Conservation (phyloP, 75 land plant genomes). For the Selaginella tamariscina region DNA sequence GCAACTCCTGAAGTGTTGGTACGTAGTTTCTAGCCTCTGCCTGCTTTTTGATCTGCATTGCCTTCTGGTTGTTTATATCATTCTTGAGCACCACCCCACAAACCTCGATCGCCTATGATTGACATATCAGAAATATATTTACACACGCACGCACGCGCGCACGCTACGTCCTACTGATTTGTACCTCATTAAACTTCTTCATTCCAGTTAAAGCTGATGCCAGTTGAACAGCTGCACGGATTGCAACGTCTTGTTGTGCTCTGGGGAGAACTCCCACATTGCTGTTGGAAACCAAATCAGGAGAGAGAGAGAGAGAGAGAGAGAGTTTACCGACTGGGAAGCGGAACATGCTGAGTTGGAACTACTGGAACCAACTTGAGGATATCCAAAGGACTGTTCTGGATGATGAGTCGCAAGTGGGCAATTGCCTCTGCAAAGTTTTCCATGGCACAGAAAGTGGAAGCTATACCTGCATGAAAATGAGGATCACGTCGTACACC, state of each 20-base stretch:
- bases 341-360: no score
- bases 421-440: neutral
- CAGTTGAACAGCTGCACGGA: constrained; percentile 17
- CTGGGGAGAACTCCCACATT: no score
- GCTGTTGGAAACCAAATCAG: no score
- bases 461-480: constrained; percentile 6
- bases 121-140: no score
- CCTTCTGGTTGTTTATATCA: constrained; percentile 11
- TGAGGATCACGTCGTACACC: no score
- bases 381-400: constrained; percentile 16
- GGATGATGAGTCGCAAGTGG: constrained; percentile 8
- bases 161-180: no score
- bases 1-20: constrained; percentile 10
- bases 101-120: neutral
- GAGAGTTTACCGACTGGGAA: neutral
- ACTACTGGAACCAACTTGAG: neutral
- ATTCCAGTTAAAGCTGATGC: constrained; percentile 6
- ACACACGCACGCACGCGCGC: no score
- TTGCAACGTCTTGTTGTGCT: constrained; percentile 11
- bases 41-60: neutral
- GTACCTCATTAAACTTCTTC: no score
- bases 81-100: constrained; percentile 16
- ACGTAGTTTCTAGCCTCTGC: neutral
- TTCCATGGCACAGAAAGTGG: neutral
- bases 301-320: neutral